These are phyloP conservation scores for Leonotis leonurus DNA, from an alignment of 257 asterid genomes.

Conservation along the genomic window DNA sequence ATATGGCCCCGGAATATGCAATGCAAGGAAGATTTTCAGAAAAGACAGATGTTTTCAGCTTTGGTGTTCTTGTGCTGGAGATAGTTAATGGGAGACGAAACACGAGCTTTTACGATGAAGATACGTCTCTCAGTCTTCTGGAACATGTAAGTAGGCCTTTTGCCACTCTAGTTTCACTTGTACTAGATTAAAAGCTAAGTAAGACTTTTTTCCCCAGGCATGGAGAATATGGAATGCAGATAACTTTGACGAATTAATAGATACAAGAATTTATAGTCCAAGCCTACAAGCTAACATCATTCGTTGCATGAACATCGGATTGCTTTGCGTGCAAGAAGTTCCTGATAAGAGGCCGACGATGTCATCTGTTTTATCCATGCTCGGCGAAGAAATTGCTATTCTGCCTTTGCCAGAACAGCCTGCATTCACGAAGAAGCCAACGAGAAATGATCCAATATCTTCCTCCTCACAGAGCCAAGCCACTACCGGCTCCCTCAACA, in stretches of 20 bases:
- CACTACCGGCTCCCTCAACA: constrained; percentile 2
- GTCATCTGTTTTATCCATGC: constrained; percentile 20
- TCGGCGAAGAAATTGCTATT: constrained; percentile 10
- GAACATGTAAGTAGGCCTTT: constrained; percentile 15
- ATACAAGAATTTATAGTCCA: not conserved
- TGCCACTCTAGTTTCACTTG: not conserved
- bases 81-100: constrained; percentile 23
- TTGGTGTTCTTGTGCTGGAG: no score
- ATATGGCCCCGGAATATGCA: no score
- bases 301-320: constrained; percentile 21
- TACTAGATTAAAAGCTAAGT: not conserved
- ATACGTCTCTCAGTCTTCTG: constrained; percentile 1
- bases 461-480: not conserved
- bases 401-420: constrained; percentile 17
- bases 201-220: not conserved
- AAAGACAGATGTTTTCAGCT: no score
- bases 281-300: not conserved
- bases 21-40: no score
- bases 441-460: not conserved
- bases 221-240: constrained; percentile 17
- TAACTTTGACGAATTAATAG: not conserved
- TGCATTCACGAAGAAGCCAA: constrained; percentile 1
- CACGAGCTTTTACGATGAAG: constrained; percentile 15
- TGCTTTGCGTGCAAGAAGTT: constrained; percentile 20
- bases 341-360: constrained; percentile 6